A percentile compares a stretch with the other conserved stretches of the same genome.
phyloP scores from a whole-genome alignment of 768 basidiomycete genomes.

The Cantharellus anzutake region DNA sequence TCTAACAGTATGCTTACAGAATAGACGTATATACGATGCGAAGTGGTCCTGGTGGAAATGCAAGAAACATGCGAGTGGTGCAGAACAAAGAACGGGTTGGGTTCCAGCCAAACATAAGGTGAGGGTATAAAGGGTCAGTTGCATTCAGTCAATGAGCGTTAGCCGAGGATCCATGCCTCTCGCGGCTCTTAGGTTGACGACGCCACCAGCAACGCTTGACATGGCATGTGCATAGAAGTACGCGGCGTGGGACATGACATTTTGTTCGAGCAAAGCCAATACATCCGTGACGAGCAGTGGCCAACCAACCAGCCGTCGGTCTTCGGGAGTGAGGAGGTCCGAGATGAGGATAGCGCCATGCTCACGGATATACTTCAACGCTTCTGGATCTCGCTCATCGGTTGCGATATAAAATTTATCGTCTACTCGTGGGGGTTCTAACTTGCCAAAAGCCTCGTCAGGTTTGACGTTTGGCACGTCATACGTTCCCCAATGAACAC shows the following conservation, averaged over 20 bases:
- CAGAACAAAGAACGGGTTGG: too few species aligned
- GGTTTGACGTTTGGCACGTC: conserved; percentile 6
- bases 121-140: background rate
- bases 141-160: conserved; percentile 17
- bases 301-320: conserved; percentile 13
- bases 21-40: too few species aligned
- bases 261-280: conserved; percentile 12
- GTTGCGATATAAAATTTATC: conserved; percentile 16
- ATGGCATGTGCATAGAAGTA: conserved; percentile 11
- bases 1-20: too few species aligned
- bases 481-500: background rate
- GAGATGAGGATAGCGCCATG: conserved; percentile 23
- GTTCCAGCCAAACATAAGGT: too few species aligned
- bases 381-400: conserved; percentile 23
- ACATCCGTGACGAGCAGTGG: conserved; percentile 12
- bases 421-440: conserved; percentile 4
- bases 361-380: conserved; percentile 17
- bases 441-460: conserved; percentile 2
- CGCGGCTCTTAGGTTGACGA: conserved; percentile 22
- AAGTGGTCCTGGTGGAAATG: too few species aligned
- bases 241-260: conserved; percentile 8
- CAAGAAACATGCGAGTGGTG: too few species aligned
- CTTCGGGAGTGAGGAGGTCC: conserved; percentile 26
- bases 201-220: conserved; percentile 13
- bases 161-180: conserved; percentile 22